Base-by-base conservation (phyloP, 345 rosid species). In the Viola odorata region DNA sequence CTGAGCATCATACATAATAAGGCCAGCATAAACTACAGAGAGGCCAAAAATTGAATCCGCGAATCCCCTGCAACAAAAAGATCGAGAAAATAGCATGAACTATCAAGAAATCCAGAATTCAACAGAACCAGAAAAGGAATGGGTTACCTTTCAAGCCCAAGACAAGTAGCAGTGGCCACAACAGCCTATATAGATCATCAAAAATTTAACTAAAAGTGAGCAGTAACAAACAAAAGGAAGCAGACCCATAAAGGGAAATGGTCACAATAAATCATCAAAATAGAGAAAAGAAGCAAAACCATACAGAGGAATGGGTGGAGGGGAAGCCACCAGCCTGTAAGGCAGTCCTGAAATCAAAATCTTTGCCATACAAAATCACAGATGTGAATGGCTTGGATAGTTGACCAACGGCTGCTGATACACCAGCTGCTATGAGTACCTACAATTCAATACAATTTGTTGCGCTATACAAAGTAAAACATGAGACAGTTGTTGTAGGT, bases 1-100 rank as follows among this genome's bases (percentile, higher is more conserved):
- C 91, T 85, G 95, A 14, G 96, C 85, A 65, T 89, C 98, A 67
- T 91, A 89, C 96, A 86, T 89, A 84, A 89, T 67, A 68, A 88
- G 90, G 60, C 80, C 77, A 50, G 98, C 98, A 61, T 91, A 87
- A 57, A 91, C 92, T 57, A 87, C 68, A 3, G 86, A 66, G 1
- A 89, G 68, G 50, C 98, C 96, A 62, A 91, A 81, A 50, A 91
- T 77, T 13, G 95, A 82, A 68, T 91, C 98, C 5, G 82, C 79
- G 74, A 91, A 89, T 7, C 98, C 96, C 84, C 98, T 91, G 78
- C 55, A 54, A 61, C 5, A 32, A 37, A 63, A 61, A 37, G 45
- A 60, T 12, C 8, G 51, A 48, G 37, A 5, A 1, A 13, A 45
- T 5, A 50, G 38, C 50, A 50, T 15, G 12, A 0, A 45, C 12